Base-by-base conservation (phyloP, 495 filamentous ascomycete species). In the Penicillium parvum region DNA sequence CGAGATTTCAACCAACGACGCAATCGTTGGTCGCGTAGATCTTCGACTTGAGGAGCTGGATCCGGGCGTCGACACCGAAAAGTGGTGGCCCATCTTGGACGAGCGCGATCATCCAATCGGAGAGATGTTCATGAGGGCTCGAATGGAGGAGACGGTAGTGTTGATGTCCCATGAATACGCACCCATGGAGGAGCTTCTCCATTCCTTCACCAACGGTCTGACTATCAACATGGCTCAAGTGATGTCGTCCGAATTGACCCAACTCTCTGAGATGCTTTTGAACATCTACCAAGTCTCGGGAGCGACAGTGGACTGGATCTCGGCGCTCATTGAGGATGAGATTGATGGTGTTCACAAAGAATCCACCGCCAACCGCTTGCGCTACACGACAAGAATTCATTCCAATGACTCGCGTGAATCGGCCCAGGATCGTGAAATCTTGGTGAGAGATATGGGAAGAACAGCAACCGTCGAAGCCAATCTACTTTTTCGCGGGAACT, bases 241-340 rank as follows among this genome's bases (percentile, higher is more conserved):
- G 34, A 70, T 95, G 50, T 86, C 89, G 5, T 79, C 78, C 0
- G 82, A 87, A 53, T 71, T 96, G 27, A 83, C 81, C 49, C 73
- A 80, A 17, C 68, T 97, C n/a, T 84, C 88, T 7, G 89, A 96
- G 55, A 82, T 85, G 23, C 78, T 99, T 32, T 72, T 97, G 50
- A 88, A 96, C 54, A 94, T 99, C 39, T 99, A 86, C 55, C 92
- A 99, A 59, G 94, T 96, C 9, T 90, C 88, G n/a, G 90, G 88
- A 3, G 79, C 81, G 37, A 84, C 86, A 9, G 81, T 76, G 26
- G 88, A 96, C 37, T 99, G 92, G 92, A 76, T 99, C 19, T 92
- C 88, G 66, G 80, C 85, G 2, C 72, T 99, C 37, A 86, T 95
- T 8, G 94, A 99, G 58, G 90, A 96, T 51, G 92, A 99, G 61